Base-by-base conservation (phyloP, 108 stramenopile species). In the Cyclotella sp. region DNA sequence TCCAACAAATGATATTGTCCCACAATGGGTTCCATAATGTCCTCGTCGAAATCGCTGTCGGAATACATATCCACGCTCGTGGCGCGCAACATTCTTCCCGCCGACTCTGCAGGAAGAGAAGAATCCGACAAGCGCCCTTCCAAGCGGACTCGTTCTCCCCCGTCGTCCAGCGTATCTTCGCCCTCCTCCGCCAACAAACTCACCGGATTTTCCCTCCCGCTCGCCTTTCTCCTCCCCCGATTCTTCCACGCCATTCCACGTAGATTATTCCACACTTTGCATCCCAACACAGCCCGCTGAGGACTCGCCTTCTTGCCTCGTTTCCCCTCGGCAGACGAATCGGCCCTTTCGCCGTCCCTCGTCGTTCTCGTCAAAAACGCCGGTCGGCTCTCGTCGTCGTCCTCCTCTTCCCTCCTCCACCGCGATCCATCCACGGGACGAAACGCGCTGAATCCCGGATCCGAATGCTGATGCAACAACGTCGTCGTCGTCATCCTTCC, bases 1-100 rank as follows among this genome's bases (percentile, higher is more conserved):
- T 62, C 79, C 19, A 69, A 14, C 16, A 72, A 54, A 53, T 80
- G 72, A 41, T 53, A 69, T n/a, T 73, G 71, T n/a, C 78, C 78
- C 39, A 73, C 59, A 41, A 72, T 72, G 13, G 52, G 78, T 14
- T 78, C 76, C 16, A 45, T 41, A 55, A 22, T 43, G 26, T 46
- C 71, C 0, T 61, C 71, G 46, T 65, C 73, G n/a, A 49, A 42
- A 29, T 73, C 79, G 52, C 53, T 63, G 55, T 51, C 40, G 19
- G 70, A 70, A 29, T 71, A 80, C 30, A 72, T 44, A 27, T 58
- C 58, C 52, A 58, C 43, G 22, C 16, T 61, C 14, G 15, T 39
- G 1, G 30, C 34, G 34, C 13, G 15, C 12, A 30, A 61, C 1
- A 9, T 28, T n/a, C 53, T 30, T n/a, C 53, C n/a, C 79, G 21